Conservation (phyloP, 2,329 filamentous ascomycete genomes). For the Cladosporium sp. region DNA sequence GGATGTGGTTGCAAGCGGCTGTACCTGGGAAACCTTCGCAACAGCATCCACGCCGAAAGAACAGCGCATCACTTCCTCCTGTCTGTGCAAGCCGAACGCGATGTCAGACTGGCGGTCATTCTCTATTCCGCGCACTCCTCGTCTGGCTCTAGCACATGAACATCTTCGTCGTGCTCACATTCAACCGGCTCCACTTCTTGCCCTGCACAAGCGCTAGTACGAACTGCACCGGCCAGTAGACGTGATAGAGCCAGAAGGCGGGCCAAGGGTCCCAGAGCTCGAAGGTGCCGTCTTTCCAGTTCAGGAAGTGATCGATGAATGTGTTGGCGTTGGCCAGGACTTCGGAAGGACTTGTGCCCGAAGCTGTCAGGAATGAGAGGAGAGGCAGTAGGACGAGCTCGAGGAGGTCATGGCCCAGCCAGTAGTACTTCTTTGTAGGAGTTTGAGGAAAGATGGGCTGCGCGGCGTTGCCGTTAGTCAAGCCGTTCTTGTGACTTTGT, state of each 20-base stretch:
- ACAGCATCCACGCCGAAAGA: too few relatives aligned
- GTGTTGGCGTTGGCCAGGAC: slow-evolving; percentile 26
- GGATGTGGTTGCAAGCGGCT: background rate
- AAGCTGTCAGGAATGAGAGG: slow-evolving; percentile 33
- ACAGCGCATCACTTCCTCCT: too few relatives aligned
- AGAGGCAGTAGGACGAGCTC: slow-evolving; percentile 49
- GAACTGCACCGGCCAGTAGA: slow-evolving; percentile 54
- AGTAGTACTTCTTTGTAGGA: slow-evolving; percentile 48
- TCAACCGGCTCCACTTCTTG: slow-evolving; percentile 59
- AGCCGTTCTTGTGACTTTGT: slow-evolving; percentile 18
- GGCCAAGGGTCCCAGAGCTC: slow-evolving; percentile 48
- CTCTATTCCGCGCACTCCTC: too few relatives aligned
- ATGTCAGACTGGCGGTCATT: too few relatives aligned
- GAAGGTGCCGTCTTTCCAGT: slow-evolving; percentile 50
- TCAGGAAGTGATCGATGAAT: slow-evolving; percentile 40
- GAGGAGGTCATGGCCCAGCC: slow-evolving; percentile 64
- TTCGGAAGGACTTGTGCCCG: slow-evolving; percentile 20
- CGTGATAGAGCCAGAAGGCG: slow-evolving; percentile 49
- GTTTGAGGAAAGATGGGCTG: slow-evolving; percentile 22
- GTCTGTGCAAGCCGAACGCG: too few relatives aligned
- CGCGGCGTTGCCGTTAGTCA: slow-evolving; percentile 17
- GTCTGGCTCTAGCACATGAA: slow-evolving; percentile 37
- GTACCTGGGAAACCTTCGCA: background rate
- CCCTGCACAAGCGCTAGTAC: slow-evolving; percentile 41
- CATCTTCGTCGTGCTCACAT: slow-evolving; percentile 63